These are phyloP conservation scores for Suillus brevipes DNA, from an alignment of 768 basidiomycete genomes.

Conservation along the genomic window DNA sequence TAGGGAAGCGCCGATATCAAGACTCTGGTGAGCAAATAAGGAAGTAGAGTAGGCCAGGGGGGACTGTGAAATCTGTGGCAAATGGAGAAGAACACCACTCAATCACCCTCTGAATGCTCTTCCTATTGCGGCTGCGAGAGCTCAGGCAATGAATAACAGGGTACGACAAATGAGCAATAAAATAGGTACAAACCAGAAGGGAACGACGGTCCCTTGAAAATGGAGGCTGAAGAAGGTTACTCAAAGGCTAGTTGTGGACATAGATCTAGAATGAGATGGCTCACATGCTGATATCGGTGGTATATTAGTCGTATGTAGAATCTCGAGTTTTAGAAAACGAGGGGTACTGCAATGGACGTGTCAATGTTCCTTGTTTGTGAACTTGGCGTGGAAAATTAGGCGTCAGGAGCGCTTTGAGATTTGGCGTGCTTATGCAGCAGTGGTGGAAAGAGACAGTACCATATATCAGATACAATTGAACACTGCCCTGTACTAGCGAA, in stretches of 20 bases:
- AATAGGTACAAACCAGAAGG: neutral
- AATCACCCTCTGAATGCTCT: neutral
- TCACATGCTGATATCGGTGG: neutral
- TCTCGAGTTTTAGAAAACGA: neutral
- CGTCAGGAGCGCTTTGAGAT: neutral
- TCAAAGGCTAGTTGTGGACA: neutral
- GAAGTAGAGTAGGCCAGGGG: neutral
- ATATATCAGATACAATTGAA: neutral
- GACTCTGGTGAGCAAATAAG: neutral
- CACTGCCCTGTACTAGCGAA: neutral
- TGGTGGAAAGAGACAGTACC: neutral
- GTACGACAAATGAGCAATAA: neutral
- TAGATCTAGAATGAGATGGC: neutral
- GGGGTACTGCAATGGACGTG: neutral
- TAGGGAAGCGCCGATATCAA: neutral
- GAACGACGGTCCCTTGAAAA: neutral
- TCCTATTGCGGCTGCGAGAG: neutral
- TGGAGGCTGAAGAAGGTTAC: conserved; percentile 2
- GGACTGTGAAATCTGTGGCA: neutral
- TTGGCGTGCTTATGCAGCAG: neutral
- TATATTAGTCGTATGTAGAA: neutral
- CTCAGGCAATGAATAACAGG: neutral
- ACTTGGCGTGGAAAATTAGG: neutral
- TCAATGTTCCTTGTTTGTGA: neutral
- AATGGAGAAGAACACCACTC: neutral